phyloP scores from a whole-genome alignment of 306 rosid species.

The Rosa rugosa region DNA sequence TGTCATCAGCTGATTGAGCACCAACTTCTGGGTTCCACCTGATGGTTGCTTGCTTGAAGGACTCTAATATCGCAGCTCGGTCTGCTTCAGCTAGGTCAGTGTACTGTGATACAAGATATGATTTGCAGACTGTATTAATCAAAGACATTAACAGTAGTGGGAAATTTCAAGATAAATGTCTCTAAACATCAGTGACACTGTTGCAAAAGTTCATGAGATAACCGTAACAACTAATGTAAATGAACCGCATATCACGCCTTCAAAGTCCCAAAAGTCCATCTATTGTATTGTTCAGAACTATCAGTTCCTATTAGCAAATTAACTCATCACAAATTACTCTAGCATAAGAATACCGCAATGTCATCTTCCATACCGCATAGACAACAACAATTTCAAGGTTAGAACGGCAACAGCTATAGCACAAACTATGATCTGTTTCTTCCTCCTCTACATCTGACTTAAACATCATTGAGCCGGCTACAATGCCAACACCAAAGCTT shows the following conservation, averaged over 20 bases:
- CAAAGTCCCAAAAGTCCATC: neutral
- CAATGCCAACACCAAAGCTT: too few species aligned
- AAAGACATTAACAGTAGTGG: neutral
- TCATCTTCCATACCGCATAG: neutral
- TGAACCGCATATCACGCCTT: neutral
- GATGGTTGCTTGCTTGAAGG: conserved; percentile 49
- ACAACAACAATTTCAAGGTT: neutral
- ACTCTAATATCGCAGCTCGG: conserved; percentile 59
- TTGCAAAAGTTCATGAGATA: neutral
- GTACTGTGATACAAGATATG: conserved; percentile 50
- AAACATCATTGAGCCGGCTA: neutral
- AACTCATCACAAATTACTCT: neutral
- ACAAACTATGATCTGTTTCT: neutral
- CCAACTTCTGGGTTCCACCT: conserved; percentile 56
- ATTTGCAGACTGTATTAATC: conserved; percentile 16
- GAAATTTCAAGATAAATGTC: neutral
- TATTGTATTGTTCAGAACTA: neutral
- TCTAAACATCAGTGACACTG: neutral
- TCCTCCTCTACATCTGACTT: neutral
- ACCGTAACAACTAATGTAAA: neutral
- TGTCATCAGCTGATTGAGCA: conserved; percentile 43
- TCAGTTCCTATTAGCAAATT: neutral
- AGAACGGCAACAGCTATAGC: neutral
- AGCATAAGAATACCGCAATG: neutral
- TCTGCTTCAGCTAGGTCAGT: conserved; percentile 89